Conservation (phyloP, 192 early-diverging fungal genomes). For the Gorgonomyces haynaldii region DNA sequence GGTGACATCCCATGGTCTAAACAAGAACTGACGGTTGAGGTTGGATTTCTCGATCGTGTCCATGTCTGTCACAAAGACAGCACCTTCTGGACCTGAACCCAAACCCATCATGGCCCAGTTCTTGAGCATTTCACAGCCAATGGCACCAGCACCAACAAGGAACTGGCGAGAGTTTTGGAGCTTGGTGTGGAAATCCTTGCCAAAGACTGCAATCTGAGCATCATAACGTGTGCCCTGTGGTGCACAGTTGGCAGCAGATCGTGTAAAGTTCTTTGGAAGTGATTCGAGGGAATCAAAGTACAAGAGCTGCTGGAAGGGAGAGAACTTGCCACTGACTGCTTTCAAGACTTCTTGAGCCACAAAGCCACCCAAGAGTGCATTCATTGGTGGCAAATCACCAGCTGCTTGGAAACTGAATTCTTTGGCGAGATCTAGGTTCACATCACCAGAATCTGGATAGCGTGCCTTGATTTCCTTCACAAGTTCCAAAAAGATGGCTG, state of each 20-base stretch:
- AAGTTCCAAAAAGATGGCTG: constrained; percentile 59
- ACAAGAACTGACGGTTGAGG: constrained; percentile 98
- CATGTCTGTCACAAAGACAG: constrained; percentile 93
- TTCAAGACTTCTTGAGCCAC: constrained; percentile 98
- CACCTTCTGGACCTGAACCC: constrained; percentile 65
- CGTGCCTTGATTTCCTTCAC: constrained; percentile 61
- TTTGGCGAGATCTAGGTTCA: constrained; percentile 78
- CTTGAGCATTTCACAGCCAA: constrained; percentile 99
- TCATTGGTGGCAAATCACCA: constrained; percentile 90
- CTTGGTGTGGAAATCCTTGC: constrained; percentile 75
- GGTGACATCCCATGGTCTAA: constrained; percentile 60
- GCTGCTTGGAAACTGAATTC: constrained; percentile 77
- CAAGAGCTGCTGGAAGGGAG: constrained; percentile 80
- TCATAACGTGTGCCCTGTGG: constrained; percentile 88
- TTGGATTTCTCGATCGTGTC: constrained; percentile 99
- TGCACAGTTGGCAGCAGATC: constrained; percentile 62
- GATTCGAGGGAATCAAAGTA: constrained; percentile 98
- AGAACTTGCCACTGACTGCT: constrained; percentile 94
- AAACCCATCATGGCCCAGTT: constrained; percentile 96
- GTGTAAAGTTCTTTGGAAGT: constrained; percentile 55
- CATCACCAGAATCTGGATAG: constrained; percentile 24
- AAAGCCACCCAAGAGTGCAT: constrained; percentile 90
- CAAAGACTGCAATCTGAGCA: constrained; percentile 92
- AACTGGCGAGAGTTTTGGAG: constrained; percentile 83
- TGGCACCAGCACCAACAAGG: constrained; percentile 95